Conservation (phyloP, 768 basidiomycete genomes). For the Tulasnella calospora region DNA sequence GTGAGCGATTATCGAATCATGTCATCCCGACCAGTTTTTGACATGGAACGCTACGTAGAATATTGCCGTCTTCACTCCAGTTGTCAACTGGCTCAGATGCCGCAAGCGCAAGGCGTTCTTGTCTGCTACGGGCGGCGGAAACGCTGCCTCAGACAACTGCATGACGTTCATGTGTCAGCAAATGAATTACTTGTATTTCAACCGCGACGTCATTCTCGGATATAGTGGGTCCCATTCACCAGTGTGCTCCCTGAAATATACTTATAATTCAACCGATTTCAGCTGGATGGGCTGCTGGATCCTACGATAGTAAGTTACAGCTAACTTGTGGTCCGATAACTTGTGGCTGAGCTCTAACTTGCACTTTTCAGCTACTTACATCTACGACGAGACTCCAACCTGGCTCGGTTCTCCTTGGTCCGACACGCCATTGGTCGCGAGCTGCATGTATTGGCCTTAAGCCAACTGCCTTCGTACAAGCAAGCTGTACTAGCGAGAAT, state of each 20-base stretch:
- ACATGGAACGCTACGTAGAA: not conserved
- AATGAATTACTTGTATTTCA: not conserved
- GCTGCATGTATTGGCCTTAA: constrained; percentile 2
- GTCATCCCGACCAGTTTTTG: not conserved
- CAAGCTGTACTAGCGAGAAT: not conserved
- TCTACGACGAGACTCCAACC: constrained; percentile 20
- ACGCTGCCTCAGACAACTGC: constrained; percentile 3
- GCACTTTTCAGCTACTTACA: not conserved
- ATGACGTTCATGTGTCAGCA: constrained; percentile 20
- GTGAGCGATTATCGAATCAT: not conserved
- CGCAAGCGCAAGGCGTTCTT: constrained; percentile 18
- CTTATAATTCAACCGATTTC: not conserved
- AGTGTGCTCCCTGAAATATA: not conserved
- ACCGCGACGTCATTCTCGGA: constrained; percentile 22
- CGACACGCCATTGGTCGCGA: not conserved
- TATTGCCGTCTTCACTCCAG: not conserved
- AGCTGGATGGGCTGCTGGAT: constrained; percentile 23
- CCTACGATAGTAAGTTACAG: constrained; percentile 3
- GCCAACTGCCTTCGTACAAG: not conserved
- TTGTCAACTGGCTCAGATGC: constrained; percentile 16
- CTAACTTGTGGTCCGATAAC: not conserved
- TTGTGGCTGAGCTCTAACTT: not conserved
- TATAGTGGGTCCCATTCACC: not conserved
- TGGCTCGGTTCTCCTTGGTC: not conserved
- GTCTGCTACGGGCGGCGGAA: constrained; percentile 22